These are phyloP conservation scores for Rehmannia glutinosa DNA, from an alignment of 257 asterid species.

Conservation along the genomic window DNA sequence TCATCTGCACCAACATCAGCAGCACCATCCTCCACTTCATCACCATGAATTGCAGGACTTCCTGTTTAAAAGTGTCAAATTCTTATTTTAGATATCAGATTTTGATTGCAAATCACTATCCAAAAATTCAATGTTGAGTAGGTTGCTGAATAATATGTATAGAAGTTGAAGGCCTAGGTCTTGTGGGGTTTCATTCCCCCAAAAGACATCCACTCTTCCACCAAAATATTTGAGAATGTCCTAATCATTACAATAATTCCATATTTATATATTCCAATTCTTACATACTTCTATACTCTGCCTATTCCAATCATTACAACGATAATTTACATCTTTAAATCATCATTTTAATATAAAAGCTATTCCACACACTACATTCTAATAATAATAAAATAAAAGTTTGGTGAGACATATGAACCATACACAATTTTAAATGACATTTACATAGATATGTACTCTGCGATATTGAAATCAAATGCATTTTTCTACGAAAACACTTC, in stretches of 20 bases:
- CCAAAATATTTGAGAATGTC: neutral
- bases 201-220: neutral
- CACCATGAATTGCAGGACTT: slow-evolving; percentile 87
- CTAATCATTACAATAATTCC: neutral
- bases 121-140: neutral
- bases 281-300: neutral
- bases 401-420: no score
- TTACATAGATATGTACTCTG: no score
- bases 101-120: slow-evolving; percentile 7
- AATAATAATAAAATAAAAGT: no score
- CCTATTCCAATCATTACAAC: no score
- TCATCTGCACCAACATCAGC: slow-evolving; percentile 56
- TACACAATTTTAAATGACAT: no score
- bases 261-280: neutral
- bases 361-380: no score
- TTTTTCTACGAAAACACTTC: neutral
- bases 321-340: no score
- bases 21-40: slow-evolving; percentile 62
- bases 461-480: neutral
- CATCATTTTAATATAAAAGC: no score
- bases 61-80: slow-evolving; percentile 40
- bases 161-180: neutral
- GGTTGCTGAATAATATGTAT: neutral
- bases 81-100: slow-evolving; percentile 16
- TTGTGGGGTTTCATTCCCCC: neutral